Conservation (phyloP, 2,329 filamentous ascomycete species). For the Aspergillus neotritici region DNA sequence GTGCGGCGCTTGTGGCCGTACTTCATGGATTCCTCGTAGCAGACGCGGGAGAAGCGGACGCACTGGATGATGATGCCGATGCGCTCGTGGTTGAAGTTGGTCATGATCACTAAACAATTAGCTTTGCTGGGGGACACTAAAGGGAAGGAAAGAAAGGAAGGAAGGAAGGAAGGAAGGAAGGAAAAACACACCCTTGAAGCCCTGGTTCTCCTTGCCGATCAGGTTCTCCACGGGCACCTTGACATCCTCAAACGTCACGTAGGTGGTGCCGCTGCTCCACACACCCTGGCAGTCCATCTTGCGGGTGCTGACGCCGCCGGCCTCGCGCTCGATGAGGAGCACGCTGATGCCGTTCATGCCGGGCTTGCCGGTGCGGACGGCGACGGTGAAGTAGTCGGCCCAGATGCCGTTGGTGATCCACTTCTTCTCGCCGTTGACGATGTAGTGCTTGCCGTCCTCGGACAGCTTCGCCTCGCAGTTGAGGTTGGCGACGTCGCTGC, state of each 20-base stretch:
- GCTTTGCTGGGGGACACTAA: slow-evolving; percentile 61
- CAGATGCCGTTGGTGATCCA: slow-evolving; percentile 99
- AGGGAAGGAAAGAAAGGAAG: slow-evolving; percentile 3
- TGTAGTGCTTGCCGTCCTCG: slow-evolving; percentile 97
- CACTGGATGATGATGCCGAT: slow-evolving; percentile 98
- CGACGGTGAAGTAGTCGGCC: slow-evolving; percentile 96
- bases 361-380: slow-evolving; percentile 78
- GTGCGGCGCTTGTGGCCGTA: slow-evolving; percentile 96
- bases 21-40: slow-evolving; percentile 93
- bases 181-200: slow-evolving; percentile 65
- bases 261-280: slow-evolving; percentile 91
- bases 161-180: background rate
- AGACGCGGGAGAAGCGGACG: slow-evolving; percentile 89
- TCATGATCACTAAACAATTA: slow-evolving; percentile 73
- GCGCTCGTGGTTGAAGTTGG: slow-evolving; percentile 99
- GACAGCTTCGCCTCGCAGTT: slow-evolving; percentile 92
- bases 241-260: slow-evolving; percentile 97
- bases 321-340: slow-evolving; percentile 80
- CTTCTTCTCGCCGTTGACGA: slow-evolving; percentile 99
- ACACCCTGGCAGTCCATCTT: slow-evolving; percentile 99
- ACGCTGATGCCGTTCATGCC: slow-evolving; percentile 93
- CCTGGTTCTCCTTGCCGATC: slow-evolving; percentile 95
- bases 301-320: slow-evolving; percentile 81
- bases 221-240: slow-evolving; percentile 99
- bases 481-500: slow-evolving; percentile 89